phyloP scores from a whole-genome alignment of 257 asterid species.

The Solanum rostratum region DNA sequence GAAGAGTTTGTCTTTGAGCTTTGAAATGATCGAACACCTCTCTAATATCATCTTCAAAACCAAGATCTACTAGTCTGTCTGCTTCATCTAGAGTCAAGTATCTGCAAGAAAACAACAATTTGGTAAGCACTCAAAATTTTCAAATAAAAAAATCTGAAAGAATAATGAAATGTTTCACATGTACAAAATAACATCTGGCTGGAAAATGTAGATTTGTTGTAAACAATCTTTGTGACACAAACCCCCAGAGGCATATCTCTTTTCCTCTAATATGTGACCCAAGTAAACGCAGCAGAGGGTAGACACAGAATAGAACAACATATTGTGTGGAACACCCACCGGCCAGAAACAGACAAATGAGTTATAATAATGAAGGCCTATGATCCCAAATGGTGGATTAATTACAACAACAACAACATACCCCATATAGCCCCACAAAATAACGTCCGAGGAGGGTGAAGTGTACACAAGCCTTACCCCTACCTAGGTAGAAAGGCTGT shows the following conservation, averaged over 20 bases:
- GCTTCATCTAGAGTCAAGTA: constrained; percentile 71
- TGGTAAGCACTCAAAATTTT: background rate
- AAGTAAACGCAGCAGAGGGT: background rate
- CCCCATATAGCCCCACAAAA: background rate
- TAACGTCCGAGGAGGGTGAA: background rate
- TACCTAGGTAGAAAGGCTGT: background rate
- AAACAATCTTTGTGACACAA: background rate
- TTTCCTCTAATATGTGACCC: background rate
- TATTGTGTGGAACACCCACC: background rate
- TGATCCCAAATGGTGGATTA: background rate
- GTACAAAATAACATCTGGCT: background rate
- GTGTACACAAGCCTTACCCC: background rate
- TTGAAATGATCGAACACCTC: constrained; percentile 90
- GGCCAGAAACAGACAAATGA: background rate
- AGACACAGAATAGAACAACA: background rate
- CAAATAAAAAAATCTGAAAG: background rate
- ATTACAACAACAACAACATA: background rate
- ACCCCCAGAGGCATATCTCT: background rate
- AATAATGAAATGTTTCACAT: background rate
- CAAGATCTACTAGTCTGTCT: constrained; percentile 69
- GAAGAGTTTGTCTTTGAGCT: constrained; percentile 84
- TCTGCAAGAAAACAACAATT: constrained; percentile 20
- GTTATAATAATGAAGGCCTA: background rate
- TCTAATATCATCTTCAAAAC: constrained; percentile 83
- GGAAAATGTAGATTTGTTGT: background rate